Conservation (phyloP, 768 basidiomycete species). For the Chlorophyllum brunneum region DNA sequence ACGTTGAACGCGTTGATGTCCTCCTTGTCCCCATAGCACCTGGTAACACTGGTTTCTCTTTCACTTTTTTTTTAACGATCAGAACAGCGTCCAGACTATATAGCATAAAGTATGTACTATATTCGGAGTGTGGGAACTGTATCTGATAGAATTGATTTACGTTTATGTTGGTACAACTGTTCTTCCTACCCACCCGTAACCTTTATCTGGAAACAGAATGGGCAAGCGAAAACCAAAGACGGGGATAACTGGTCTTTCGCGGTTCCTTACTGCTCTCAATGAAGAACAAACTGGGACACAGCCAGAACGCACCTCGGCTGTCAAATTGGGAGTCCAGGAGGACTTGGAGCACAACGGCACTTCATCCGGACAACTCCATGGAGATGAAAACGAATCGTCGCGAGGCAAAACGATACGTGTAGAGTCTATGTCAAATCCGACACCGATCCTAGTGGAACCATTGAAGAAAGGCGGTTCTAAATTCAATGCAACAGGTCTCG, state of each 20-base stretch:
- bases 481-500: conserved; percentile 71
- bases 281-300: neutral
- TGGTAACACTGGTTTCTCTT: neutral
- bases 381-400: too few species aligned
- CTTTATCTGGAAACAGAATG: conserved; percentile 2
- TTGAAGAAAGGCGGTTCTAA: conserved; percentile 19
- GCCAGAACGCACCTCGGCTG: neutral
- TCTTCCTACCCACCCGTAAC: neutral
- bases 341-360: neutral
- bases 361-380: too few species aligned
- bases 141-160: neutral
- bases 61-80: too few species aligned
- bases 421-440: neutral
- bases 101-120: neutral
- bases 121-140: conserved; percentile 2
- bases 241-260: conserved; percentile 7
- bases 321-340: neutral
- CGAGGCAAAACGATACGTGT: too few species aligned
- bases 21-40: neutral
- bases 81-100: neutral
- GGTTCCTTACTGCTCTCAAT: conserved; percentile 4
- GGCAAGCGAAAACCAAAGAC: conserved; percentile 14
- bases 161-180: neutral
- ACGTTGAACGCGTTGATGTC: too few species aligned
- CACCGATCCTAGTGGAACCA: neutral